These are phyloP conservation scores for Selaginella tamariscina DNA, from an alignment of 75 land plant genomes.

Conservation along the genomic window DNA sequence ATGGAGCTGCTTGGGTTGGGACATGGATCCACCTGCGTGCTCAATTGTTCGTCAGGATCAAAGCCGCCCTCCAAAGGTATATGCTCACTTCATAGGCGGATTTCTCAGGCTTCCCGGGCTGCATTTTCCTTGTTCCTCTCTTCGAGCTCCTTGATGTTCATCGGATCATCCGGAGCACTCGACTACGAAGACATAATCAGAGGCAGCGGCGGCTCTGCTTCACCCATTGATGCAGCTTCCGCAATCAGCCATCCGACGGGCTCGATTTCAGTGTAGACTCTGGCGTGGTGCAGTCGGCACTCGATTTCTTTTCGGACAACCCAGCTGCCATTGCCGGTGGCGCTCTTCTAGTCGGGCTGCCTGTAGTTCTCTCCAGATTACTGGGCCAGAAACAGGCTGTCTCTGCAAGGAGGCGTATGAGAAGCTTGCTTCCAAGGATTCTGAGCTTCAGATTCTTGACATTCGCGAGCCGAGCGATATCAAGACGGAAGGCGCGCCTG, in stretches of 20 bases:
- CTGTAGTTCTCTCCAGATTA: slow-evolving; percentile 48
- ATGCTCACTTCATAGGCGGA: neutral
- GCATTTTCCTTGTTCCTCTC: too few relatives aligned
- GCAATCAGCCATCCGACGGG: neutral
- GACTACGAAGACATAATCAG: slow-evolving; percentile 19
- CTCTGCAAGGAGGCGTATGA: slow-evolving; percentile 57
- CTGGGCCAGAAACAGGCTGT: slow-evolving; percentile 33
- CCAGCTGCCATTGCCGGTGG: slow-evolving; percentile 53
- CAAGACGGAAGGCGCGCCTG: slow-evolving; percentile 62
- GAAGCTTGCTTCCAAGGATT: slow-evolving; percentile 38
- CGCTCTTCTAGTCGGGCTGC: slow-evolving; percentile 36
- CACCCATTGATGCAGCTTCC: neutral
- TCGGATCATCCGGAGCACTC: slow-evolving; percentile 12
- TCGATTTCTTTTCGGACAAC: slow-evolving; percentile 40
- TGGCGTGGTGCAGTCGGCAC: slow-evolving; percentile 26
- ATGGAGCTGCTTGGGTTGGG: too few relatives aligned
- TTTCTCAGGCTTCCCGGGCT: neutral
- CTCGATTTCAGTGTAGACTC: slow-evolving; percentile 29
- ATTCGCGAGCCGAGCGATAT: slow-evolving; percentile 45
- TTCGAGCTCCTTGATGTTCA: neutral
- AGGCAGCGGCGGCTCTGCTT: neutral
- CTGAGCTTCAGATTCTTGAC: slow-evolving; percentile 58
- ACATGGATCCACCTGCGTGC: too few relatives aligned
- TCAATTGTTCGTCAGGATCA: too few relatives aligned
- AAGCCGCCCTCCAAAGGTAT: too few relatives aligned